Base-by-base conservation (phyloP, 2,329 filamentous ascomycete species). In the Truncatella angustata region DNA sequence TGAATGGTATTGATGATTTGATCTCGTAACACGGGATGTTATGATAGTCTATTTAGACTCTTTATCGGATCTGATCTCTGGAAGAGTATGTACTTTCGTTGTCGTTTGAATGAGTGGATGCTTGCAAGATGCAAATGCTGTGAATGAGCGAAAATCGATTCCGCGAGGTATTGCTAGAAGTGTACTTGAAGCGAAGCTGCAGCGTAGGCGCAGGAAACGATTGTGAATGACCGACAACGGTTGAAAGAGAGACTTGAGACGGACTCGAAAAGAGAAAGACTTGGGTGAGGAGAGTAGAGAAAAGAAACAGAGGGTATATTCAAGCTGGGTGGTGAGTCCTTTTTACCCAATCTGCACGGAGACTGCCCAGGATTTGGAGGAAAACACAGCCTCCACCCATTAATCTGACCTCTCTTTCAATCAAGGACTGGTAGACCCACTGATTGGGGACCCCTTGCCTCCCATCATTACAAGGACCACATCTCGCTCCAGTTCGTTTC, bases 91-190 rank as follows among this genome's bases (percentile, higher is more conserved):
- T 59, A 63, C 60, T 62, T n/a, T 59, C 54, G 61, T 56, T 56
- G 63, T 63, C 63, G 43, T 18, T 18, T 28, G 56, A 67, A 64
- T 47, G 65, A 67, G 53, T 58, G 64, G 58, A 63, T 58, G 61
- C 56, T 58, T 66, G 62, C 62, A 60, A 53, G 56, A 63, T 56
- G 48, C 60, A 50, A 39, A n/a, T 16, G n/a, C n/a, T n/a, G 42
- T 57, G 53, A 64, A 61, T 55, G 61, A 67, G 65, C 66, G 66
- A 67, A 68, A 68, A 60, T 68, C 64, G 62, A 68, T 67, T 68
- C 60, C 65, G 66, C 65, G 50, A n/a, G n/a, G 24, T 54, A 59
- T 26, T 20, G 28, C 32, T 32, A 50, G 35, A 50, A 34, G 42
- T 36, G 39, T 36, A 49, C 18, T 57, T 60, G 56, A 64, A 62